phyloP scores from a whole-genome alignment of 345 rosid genomes.

The Lumnitzera littorea region DNA sequence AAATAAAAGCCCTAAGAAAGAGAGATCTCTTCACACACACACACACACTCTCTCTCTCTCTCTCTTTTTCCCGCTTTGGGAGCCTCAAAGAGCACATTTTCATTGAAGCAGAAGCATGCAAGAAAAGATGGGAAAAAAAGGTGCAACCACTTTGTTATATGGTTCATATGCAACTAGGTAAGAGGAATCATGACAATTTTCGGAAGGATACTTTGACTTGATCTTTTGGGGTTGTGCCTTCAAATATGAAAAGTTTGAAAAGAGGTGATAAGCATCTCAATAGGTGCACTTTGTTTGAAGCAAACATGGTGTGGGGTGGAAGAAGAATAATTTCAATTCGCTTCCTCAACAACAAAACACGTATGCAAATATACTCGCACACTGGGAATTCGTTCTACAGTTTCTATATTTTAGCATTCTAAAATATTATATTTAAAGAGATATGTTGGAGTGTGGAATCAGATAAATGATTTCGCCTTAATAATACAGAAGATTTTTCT shows the following conservation, averaged over 20 bases:
- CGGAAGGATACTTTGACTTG: slow-evolving; percentile 34
- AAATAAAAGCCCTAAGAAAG: neutral
- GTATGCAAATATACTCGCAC: no score
- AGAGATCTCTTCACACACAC: neutral
- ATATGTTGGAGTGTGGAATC: no score
- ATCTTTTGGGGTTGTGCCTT: slow-evolving; percentile 22
- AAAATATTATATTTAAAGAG: no score
- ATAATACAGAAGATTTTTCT: no score
- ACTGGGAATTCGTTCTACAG: no score
- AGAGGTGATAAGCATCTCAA: slow-evolving; percentile 35
- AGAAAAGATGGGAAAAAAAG: slow-evolving; percentile 21
- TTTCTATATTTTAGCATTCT: no score
- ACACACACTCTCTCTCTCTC: no score
- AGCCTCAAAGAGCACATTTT: slow-evolving; percentile 21
- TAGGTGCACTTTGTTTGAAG: slow-evolving; percentile 24
- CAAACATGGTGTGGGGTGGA: slow-evolving; percentile 10
- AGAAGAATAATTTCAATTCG: slow-evolving; percentile 10
- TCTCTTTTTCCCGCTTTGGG: slow-evolving; percentile 20
- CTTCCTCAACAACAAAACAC: neutral
- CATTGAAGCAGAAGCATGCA: slow-evolving; percentile 36
- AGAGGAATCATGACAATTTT: slow-evolving; percentile 25
- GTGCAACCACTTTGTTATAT: slow-evolving; percentile 16
- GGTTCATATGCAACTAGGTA: neutral
- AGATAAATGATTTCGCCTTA: no score
- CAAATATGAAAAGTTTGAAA: slow-evolving; percentile 22